Conservation (phyloP, 2,329 filamentous ascomycete genomes). For the Onygenales sp. region DNA sequence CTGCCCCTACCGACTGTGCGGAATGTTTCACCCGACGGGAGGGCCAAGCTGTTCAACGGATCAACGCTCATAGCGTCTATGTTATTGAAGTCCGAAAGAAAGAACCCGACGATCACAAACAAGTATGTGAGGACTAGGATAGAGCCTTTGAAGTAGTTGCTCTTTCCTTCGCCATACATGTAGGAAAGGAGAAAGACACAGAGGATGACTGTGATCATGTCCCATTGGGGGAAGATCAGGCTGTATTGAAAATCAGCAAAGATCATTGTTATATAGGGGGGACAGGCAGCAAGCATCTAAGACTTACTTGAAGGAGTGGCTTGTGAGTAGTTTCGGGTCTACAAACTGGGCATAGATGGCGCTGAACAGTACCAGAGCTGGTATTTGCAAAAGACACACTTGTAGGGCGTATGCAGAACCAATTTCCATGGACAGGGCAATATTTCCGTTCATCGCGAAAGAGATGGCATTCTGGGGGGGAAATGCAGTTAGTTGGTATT, state of each 20-base stretch:
- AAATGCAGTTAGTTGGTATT: neutral
- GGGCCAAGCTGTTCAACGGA: conserved; percentile 37
- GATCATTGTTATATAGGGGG: neutral
- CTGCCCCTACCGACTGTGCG: conserved; percentile 18
- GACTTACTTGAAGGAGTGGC: conserved; percentile 45
- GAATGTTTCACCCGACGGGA: conserved; percentile 13
- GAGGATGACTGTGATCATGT: conserved; percentile 93
- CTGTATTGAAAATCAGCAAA: conserved; percentile 28
- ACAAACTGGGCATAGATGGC: conserved; percentile 58
- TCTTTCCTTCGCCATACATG: conserved; percentile 97
- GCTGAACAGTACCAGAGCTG: conserved; percentile 83
- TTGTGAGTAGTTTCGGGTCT: conserved; percentile 42
- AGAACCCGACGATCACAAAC: conserved; percentile 86
- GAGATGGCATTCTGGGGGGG: conserved; percentile 76
- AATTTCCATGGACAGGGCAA: conserved; percentile 97
- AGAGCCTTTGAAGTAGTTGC: conserved; percentile 99
- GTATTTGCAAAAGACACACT: conserved; percentile 89
- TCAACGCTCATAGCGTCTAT: conserved; percentile 40
- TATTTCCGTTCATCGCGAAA: conserved; percentile 99
- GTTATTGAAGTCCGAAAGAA: conserved; percentile 61
- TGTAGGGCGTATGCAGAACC: conserved; percentile 94
- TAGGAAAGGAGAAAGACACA: conserved; percentile 95
- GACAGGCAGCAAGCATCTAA: neutral
- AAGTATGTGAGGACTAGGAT: conserved; percentile 89
- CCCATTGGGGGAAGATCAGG: conserved; percentile 96